These are phyloP conservation scores for rapeseed (Brassica napus) DNA, from an alignment of 345 rosid species.

Conservation along the genomic window DNA sequence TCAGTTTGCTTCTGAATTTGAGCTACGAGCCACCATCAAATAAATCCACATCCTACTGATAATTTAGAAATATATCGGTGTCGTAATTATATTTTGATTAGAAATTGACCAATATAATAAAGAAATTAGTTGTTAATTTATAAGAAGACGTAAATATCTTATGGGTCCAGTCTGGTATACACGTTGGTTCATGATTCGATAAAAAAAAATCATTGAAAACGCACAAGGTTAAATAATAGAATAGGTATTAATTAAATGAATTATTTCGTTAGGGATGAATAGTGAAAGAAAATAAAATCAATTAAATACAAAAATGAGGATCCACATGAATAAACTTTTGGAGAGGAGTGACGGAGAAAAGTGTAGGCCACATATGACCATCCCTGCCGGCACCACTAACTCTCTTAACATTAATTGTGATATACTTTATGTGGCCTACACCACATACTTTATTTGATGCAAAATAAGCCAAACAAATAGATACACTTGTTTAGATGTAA, in stretches of 20 bases:
- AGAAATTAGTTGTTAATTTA: background rate
- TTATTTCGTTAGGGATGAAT: background rate
- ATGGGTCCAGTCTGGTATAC: background rate
- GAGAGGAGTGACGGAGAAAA: conserved; percentile 31
- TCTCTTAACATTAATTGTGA: conserved; percentile 32
- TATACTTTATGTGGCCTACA: background rate
- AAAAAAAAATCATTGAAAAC: background rate
- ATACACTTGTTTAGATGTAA: conserved; percentile 1
- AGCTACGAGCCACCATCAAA: background rate
- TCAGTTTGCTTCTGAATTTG: background rate
- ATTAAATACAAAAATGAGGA: background rate
- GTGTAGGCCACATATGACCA: conserved; percentile 24
- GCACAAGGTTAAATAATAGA: background rate
- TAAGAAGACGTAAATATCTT: background rate
- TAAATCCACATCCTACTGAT: background rate
- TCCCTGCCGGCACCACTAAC: conserved; percentile 34
- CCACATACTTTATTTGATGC: conserved; percentile 29
- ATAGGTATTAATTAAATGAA: background rate
- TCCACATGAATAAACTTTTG: background rate
- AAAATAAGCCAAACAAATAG: conserved; percentile 15
- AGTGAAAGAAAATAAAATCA: background rate
- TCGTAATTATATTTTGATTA: background rate
- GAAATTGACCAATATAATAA: background rate
- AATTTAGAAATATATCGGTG: background rate
- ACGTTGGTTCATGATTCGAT: background rate